These are phyloP conservation scores for Alternaria sp. DNA, from an alignment of 2,329 filamentous ascomycete genomes.

Conservation along the genomic window DNA sequence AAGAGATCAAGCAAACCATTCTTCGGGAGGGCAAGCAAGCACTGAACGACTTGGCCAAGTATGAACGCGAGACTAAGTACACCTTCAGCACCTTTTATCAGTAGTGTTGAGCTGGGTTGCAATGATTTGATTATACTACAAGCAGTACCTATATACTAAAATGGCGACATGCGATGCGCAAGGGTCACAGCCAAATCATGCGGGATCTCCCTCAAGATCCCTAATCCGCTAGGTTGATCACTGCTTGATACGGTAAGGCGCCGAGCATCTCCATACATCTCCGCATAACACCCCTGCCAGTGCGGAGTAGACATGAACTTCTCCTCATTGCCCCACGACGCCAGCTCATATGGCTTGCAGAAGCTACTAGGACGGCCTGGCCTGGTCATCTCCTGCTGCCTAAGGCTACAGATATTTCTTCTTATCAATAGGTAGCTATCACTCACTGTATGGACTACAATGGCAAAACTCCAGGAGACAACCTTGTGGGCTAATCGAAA, in stretches of 20 bases:
- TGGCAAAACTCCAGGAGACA: constrained; percentile 15
- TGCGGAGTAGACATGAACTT: constrained; percentile 3
- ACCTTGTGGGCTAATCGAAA: constrained; percentile 50
- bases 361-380: not conserved
- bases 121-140: not conserved
- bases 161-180: not conserved
- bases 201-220: not conserved
- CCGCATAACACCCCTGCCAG: constrained; percentile 2
- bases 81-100: not conserved
- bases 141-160: not conserved
- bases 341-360: not conserved
- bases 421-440: not conserved
- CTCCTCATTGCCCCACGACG: constrained; percentile 4
- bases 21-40: not conserved
- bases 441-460: not conserved
- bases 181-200: not conserved
- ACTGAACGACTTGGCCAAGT: not conserved
- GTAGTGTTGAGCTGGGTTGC: constrained; percentile 27
- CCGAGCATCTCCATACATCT: constrained; percentile 6
- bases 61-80: constrained; percentile 1
- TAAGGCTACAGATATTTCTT: not conserved
- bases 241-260: not conserved
- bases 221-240: not conserved
- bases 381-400: not conserved
- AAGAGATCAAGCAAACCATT: constrained; percentile 4